Evolutionary conservation across 805 yeast species (phyloP).

Genomic region (Candida peoriensis): DNA sequence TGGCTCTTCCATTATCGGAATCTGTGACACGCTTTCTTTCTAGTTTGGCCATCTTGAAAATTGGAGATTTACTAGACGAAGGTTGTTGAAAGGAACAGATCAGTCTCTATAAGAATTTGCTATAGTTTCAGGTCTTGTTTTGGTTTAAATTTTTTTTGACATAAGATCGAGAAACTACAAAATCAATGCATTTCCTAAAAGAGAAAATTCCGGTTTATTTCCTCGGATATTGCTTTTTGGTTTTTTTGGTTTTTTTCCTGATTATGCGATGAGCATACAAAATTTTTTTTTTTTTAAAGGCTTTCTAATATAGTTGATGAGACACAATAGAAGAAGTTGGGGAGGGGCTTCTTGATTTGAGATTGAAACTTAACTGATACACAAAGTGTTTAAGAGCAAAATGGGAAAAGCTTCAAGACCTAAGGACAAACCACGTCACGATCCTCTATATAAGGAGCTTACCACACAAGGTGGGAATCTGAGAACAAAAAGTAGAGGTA

Average conservation of each 20-base stretch:
- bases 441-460: slow-evolving; percentile 74
- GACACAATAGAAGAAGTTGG: background rate
- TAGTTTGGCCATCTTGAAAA: slow-evolving; percentile 18
- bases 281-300: too few relatives aligned
- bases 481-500: slow-evolving; percentile 36
- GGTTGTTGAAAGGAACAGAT: background rate
- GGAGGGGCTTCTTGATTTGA: background rate
- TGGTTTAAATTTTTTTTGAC: too few relatives aligned
- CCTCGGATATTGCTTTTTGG: slow-evolving; percentile 2
- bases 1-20: slow-evolving; percentile 9
- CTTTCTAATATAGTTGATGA: too few relatives aligned
- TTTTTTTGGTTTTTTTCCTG: too few relatives aligned
- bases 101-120: too few relatives aligned
- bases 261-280: too few relatives aligned
- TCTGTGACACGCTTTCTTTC: slow-evolving; percentile 23
- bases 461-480: slow-evolving; percentile 71
- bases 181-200: slow-evolving; percentile 2
- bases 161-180: too few relatives aligned
- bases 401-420: slow-evolving; percentile 66
- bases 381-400: too few relatives aligned
- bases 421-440: slow-evolving; percentile 59
- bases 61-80: background rate
- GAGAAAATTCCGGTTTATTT: slow-evolving; percentile 4
- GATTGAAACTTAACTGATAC: background rate
- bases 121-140: too few relatives aligned